Percentiles rank a stretch among this genome's conserved stretches.
These are phyloP conservation scores for Coemansia biformis DNA, from an alignment of 192 early-diverging fungal genomes.

Conservation along the genomic window DNA sequence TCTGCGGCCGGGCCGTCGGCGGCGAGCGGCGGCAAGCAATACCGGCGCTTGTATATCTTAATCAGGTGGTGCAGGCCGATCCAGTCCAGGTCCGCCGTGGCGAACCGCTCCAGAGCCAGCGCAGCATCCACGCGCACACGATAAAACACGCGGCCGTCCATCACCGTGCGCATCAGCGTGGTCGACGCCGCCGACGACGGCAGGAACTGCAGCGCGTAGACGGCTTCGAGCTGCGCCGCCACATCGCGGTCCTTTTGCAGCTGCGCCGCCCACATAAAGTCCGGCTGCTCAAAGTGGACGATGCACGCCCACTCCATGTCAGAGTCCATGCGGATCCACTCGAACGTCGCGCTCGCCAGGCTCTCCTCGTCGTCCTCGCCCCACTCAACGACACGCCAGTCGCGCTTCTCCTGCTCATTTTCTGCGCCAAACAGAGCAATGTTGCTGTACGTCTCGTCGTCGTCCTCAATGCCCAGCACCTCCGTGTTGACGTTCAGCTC, in stretches of 20 bases:
- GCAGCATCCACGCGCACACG: conserved; percentile 80
- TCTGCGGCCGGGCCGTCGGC: conserved; percentile 4
- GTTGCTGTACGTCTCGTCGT: conserved; percentile 39
- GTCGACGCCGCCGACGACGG: conserved; percentile 65
- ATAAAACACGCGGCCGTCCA: conserved; percentile 78
- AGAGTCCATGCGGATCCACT: conserved; percentile 95
- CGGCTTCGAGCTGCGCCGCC: conserved; percentile 84
- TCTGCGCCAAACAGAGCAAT: conserved; percentile 55
- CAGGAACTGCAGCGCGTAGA: conserved; percentile 59
- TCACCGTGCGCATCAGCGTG: conserved; percentile 67
- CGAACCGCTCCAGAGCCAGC: conserved; percentile 60
- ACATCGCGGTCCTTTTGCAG: conserved; percentile 87
- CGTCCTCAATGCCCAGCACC: conserved; percentile 43
- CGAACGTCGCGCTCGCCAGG: conserved; percentile 62
- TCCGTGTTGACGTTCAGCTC: conserved; percentile 48
- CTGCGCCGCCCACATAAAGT: conserved; percentile 95
- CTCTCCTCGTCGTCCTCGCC: conserved; percentile 73
- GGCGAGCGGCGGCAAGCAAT: conserved; percentile 54
- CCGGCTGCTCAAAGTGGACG: conserved; percentile 79
- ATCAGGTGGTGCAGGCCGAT: conserved; percentile 69
- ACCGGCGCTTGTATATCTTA: conserved; percentile 68
- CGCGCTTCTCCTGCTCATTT: conserved; percentile 57
- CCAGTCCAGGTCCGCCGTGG: conserved; percentile 53
- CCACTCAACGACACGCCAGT: conserved; percentile 73
- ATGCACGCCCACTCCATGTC: conserved; percentile 91